These are phyloP conservation scores for Tranzscheliella williamsii DNA, from an alignment of 1,284 basidiomycete species.

Conservation along the genomic window DNA sequence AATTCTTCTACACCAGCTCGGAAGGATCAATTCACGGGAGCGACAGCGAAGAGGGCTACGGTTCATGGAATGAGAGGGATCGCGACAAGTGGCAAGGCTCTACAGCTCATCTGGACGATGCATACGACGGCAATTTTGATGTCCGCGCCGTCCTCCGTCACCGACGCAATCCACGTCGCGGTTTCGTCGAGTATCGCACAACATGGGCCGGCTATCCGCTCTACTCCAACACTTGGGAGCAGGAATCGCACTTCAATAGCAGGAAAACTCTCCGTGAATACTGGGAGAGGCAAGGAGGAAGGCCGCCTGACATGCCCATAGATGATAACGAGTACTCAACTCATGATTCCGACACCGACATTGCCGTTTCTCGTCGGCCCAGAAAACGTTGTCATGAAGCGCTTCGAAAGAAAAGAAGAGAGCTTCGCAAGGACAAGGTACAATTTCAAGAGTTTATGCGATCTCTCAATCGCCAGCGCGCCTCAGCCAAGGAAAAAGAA, in stretches of 20 bases:
- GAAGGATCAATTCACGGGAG: constrained; percentile 29
- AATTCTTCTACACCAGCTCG: constrained; percentile 27
- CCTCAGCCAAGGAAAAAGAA: constrained; percentile 1
- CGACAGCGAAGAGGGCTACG: constrained; percentile 20
- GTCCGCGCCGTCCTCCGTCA: constrained; percentile 24
- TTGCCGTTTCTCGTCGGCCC: constrained; percentile 17
- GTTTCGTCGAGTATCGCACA: constrained; percentile 25
- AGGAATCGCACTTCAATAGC: constrained; percentile 17
- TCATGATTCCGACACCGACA: constrained; percentile 28
- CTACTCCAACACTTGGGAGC: constrained; percentile 29
- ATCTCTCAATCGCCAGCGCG: constrained; percentile 8
- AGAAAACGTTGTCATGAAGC: constrained; percentile 25
- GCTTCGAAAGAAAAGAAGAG: constrained; percentile 13
- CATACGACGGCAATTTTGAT: constrained; percentile 19
- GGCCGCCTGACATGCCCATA: constrained; percentile 6
- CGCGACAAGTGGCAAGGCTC: constrained; percentile 26
- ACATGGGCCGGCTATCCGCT: constrained; percentile 31
- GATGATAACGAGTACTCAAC: constrained; percentile 3
- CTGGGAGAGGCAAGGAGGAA: constrained; percentile 25
- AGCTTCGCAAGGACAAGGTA: constrained; percentile 24
- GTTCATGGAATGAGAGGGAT: constrained; percentile 17
- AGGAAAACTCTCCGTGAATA: constrained; percentile 16
- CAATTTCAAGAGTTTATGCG: constrained; percentile 6
- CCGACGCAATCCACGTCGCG: constrained; percentile 20
- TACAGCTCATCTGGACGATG: constrained; percentile 16